These are phyloP conservation scores for Cystobasidium pallidum DNA, from an alignment of 1,284 basidiomycete species.

Conservation along the genomic window DNA sequence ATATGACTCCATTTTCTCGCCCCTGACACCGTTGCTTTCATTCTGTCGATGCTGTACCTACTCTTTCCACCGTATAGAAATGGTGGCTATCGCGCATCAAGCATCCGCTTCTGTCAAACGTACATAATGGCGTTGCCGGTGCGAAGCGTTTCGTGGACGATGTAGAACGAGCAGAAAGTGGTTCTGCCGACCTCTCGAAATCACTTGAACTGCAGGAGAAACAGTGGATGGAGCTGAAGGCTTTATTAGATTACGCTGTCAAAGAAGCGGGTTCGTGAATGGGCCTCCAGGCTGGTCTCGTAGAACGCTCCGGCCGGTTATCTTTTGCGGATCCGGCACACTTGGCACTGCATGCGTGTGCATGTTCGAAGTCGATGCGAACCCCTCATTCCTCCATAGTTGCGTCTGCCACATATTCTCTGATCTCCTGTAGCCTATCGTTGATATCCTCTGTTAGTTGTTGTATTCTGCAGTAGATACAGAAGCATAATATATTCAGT, in stretches of 20 bases:
- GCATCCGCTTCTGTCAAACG: constrained; percentile 23
- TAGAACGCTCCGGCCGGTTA: too few relatives aligned
- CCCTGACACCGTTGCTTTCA: not conserved
- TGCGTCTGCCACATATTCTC: constrained; percentile 26
- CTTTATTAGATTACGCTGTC: constrained; percentile 33
- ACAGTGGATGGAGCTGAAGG: constrained; percentile 36
- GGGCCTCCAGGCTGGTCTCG: too few relatives aligned
- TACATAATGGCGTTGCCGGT: constrained; percentile 16
- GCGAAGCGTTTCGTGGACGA: constrained; percentile 43
- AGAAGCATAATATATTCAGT: too few relatives aligned
- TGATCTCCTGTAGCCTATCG: constrained; percentile 15
- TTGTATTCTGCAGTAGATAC: constrained; percentile 9
- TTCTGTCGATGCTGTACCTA: not conserved
- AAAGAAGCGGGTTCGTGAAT: constrained; percentile 18
- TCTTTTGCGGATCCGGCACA: too few relatives aligned
- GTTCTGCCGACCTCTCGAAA: not conserved
- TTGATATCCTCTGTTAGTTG: constrained; percentile 20
- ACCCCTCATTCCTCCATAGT: not conserved
- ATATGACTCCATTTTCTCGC: not conserved
- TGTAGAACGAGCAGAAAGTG: constrained; percentile 9
- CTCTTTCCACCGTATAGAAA: constrained; percentile 17
- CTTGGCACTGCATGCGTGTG: too few relatives aligned
- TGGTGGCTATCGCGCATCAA: constrained; percentile 43
- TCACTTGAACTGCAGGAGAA: constrained; percentile 3
- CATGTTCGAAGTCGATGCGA: too few relatives aligned